Evolutionary conservation across 257 asterid genomes (phyloP).

Genomic region (Nicotiana knightiana): DNA sequence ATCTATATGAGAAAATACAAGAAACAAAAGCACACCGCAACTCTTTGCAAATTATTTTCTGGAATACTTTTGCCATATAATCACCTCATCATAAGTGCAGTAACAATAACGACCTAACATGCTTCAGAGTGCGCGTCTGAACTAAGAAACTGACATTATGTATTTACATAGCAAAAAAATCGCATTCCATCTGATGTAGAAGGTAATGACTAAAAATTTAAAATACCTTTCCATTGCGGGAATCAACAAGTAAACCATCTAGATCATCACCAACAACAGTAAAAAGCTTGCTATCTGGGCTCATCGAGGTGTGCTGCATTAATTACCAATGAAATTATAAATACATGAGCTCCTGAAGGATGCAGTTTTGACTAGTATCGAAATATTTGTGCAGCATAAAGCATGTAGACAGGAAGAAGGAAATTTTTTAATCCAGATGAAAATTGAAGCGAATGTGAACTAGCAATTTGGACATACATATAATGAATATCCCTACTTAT

Average conservation of each 20-base stretch:
- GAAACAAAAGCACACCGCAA: not conserved
- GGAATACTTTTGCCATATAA: not conserved
- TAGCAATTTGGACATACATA: not conserved
- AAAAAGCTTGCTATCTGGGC: conserved; percentile 63
- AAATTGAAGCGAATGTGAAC: not conserved
- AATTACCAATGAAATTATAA: not conserved
- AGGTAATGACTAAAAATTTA: not conserved
- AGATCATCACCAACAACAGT: conserved; percentile 64
- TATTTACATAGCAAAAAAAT: not conserved
- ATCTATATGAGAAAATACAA: not conserved
- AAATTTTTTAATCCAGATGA: not conserved
- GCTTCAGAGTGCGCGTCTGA: not conserved
- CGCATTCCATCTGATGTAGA: not conserved
- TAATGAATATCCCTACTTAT: not conserved
- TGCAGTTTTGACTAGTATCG: not conserved
- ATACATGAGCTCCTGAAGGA: not conserved
- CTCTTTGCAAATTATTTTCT: not conserved
- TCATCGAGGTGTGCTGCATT: conserved; percentile 67
- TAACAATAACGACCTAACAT: not conserved
- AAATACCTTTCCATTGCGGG: conserved; percentile 61
- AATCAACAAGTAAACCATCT: conserved; percentile 57
- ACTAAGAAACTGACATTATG: not conserved
- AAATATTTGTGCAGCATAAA: not conserved
- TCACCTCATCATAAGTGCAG: not conserved
- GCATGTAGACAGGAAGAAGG: not conserved